Percentiles rank a stretch among this genome's conserved stretches.
These are phyloP conservation scores for Umbelopsis isabellina DNA, from an alignment of 192 early-diverging fungal genomes.

Conservation along the genomic window DNA sequence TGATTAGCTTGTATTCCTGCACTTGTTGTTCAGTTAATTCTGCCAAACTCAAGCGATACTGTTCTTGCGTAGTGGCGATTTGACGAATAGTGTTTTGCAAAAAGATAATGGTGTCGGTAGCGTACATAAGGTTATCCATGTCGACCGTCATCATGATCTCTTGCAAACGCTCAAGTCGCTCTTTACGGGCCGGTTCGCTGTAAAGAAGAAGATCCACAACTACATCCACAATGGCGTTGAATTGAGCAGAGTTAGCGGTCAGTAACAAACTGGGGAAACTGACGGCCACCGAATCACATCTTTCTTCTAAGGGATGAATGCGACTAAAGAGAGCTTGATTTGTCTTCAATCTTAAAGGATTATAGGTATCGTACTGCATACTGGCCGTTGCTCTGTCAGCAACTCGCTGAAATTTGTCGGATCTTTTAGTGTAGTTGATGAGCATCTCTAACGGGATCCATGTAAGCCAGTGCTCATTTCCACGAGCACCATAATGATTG, in stretches of 20 bases:
- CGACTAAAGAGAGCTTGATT: constrained; percentile 23
- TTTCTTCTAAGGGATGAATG: constrained; percentile 53
- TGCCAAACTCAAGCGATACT: constrained; percentile 33
- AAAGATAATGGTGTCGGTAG: constrained; percentile 53
- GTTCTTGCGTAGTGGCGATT: constrained; percentile 36
- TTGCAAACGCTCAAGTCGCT: constrained; percentile 68
- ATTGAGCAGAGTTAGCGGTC: constrained; percentile 78
- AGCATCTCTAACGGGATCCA: constrained; percentile 78
- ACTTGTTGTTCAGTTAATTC: constrained; percentile 30
- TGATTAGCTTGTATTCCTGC: constrained; percentile 32
- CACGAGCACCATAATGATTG: constrained; percentile 51
- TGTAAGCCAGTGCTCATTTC: constrained; percentile 56
- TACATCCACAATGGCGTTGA: constrained; percentile 70
- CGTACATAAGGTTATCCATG: constrained; percentile 66
- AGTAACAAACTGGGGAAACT: constrained; percentile 77
- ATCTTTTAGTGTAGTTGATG: constrained; percentile 49
- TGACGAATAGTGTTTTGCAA: constrained; percentile 67
- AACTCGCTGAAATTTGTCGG: constrained; percentile 58
- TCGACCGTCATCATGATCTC: constrained; percentile 83
- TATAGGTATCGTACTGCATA: constrained; percentile 67
- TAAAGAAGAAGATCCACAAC: constrained; percentile 82
- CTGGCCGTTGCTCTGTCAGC: constrained; percentile 59
- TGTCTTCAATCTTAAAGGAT: constrained; percentile 66
- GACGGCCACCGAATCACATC: constrained; percentile 67
- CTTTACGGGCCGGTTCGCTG: constrained; percentile 77